These are phyloP conservation scores for Colletotrichum viniferum DNA, from an alignment of 2,329 filamentous ascomycete genomes.

Conservation along the genomic window DNA sequence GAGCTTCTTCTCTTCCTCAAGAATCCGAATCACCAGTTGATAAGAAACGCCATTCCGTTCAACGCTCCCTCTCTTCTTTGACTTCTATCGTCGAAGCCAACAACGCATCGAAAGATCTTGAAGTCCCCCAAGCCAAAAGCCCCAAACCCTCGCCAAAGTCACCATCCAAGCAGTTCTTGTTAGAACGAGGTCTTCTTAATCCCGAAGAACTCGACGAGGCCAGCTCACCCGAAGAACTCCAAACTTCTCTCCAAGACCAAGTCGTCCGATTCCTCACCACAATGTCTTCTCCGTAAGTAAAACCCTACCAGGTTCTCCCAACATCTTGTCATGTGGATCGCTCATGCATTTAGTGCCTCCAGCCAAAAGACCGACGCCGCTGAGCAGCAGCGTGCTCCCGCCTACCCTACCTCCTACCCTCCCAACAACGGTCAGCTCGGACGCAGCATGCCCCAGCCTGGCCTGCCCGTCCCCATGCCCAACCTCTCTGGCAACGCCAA, in stretches of 20 bases:
- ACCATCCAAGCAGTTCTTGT: conserved; percentile 10
- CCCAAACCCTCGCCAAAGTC: neutral
- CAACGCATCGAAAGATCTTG: neutral
- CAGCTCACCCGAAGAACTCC: conserved; percentile 13
- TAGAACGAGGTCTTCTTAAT: conserved; percentile 13
- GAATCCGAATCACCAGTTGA: neutral
- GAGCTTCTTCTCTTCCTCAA: conserved; percentile 8
- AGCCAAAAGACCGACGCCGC: neutral
- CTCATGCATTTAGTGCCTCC: neutral
- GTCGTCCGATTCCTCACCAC: conserved; percentile 13
- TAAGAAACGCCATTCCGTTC: neutral
- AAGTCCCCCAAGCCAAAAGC: neutral
- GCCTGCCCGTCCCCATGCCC: conserved; percentile 29
- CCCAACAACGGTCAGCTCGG: conserved; percentile 2
- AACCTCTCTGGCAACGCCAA: conserved; percentile 40
- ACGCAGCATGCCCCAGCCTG: neutral
- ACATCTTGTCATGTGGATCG: too few relatives aligned
- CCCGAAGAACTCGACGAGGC: conserved; percentile 1
- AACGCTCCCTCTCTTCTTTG: conserved; percentile 1
- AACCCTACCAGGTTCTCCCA: neutral
- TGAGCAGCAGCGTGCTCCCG: conserved; percentile 12
- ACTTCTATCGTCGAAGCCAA: conserved; percentile 3
- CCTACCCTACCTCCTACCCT: conserved; percentile 12
- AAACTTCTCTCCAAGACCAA: conserved; percentile 13
- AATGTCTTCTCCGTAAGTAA: conserved; percentile 16